Evolutionary conservation across 352 stramenopile genomes (phyloP), one percentile per base, ranked within the genome.

Genomic region (Aphanomyces astaci): DNA sequence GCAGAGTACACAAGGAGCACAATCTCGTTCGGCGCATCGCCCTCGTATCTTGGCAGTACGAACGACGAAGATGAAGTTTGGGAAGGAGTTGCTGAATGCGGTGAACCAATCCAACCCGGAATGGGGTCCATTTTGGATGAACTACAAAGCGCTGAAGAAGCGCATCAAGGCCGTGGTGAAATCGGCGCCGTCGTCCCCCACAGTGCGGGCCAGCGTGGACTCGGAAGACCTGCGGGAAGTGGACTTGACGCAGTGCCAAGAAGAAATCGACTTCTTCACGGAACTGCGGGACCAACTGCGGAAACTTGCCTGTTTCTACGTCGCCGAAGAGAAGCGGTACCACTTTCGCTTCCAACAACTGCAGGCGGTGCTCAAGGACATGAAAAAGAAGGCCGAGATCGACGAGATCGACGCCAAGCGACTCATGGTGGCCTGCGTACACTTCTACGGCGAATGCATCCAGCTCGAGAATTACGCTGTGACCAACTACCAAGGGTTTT

Each of bases 91-190:
- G 46, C 70, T 92, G 69, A 73, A 76, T 32, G 79, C 86, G 67
- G 86, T 88, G 66, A 63, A 89, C 40, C 79, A 86, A 70, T 89
- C 81, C 73, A 90, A 88, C 66, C 82, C 84, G 11, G 81, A 90
- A 66, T 92, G 82, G 82, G 82, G 80, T n/a, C 82, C 82, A 30
- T 92, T 90, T 70, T 92, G 84, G 84, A 84, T 92, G 71, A 90
- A 90, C 75, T 92, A 92, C 72, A 92, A 92, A 75, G 82, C 72
- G 33, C 80, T 92, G 54, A 92, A 92, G 73, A 92, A 90, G 64
- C 82, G 79, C 70, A 90, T 92, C 63, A 92, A 92, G 71, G 79
- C 78, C 33, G 82, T 90, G 36, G 82, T 78, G 7, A 62, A 64
- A 15, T 64, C 72, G 43, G 75, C 77, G 30, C 11, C 51, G 30